phyloP scores from a whole-genome alignment of 768 basidiomycete genomes.

The Candolleomyces eurysporus region DNA sequence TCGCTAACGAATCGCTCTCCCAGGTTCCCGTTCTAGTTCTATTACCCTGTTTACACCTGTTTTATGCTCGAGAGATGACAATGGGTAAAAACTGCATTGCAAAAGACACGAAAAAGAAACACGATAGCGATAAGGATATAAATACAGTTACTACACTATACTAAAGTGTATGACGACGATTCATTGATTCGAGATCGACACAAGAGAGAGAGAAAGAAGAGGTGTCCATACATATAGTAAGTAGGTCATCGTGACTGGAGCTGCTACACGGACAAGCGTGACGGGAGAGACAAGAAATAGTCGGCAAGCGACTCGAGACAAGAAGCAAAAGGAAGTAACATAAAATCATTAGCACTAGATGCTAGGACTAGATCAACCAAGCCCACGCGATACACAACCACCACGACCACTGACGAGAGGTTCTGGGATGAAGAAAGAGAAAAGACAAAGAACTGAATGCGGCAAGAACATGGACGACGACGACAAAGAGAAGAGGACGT shows the following conservation, averaged over 20 bases:
- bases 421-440: neutral
- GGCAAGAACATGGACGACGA: slow-evolving; percentile 1
- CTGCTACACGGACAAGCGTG: neutral
- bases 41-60: neutral
- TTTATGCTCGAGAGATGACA: neutral
- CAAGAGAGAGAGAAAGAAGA: neutral
- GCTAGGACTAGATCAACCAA: neutral
- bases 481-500: slow-evolving; percentile 1
- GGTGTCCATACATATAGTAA: neutral
- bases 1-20: slow-evolving; percentile 5
- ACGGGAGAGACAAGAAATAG: too few species aligned
- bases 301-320: too few species aligned
- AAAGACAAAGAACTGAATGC: neutral
- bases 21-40: neutral
- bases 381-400: neutral
- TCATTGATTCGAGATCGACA: neutral
- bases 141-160: slow-evolving; percentile 11
- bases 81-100: neutral
- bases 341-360: neutral
- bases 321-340: too few species aligned
- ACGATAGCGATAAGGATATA: neutral
- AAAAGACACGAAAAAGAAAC: neutral
- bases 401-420: neutral
- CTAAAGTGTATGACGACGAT: neutral
- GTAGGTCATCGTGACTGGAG: neutral